These are phyloP conservation scores for Psidium friedrichsthalianum DNA, from an alignment of 345 rosid genomes.

Conservation along the genomic window DNA sequence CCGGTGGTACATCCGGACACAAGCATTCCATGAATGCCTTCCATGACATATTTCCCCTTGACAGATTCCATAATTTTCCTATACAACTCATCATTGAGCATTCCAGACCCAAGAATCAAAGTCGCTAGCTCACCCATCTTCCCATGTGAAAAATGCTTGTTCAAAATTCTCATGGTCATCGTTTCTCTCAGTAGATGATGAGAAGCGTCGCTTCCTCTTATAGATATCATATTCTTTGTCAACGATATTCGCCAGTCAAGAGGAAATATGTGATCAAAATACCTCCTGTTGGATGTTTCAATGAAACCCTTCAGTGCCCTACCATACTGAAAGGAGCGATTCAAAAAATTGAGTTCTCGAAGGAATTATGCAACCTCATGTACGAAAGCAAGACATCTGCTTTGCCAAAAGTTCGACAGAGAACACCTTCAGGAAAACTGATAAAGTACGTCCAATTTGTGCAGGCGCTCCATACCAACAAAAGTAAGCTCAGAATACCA, in stretches of 20 bases:
- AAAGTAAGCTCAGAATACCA: constrained; percentile 26
- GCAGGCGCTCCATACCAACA: constrained; percentile 24
- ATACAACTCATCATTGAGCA: background rate
- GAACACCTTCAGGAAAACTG: background rate
- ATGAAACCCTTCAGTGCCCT: background rate
- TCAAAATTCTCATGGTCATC: background rate
- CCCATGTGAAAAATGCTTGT: constrained; percentile 15
- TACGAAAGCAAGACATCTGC: constrained; percentile 8
- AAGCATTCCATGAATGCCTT: constrained; percentile 13
- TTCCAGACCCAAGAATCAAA: constrained; percentile 30
- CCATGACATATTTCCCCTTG: constrained; percentile 14
- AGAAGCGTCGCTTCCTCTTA: constrained; percentile 16
- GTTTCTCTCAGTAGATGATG: constrained; percentile 10
- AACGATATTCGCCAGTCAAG: constrained; percentile 21
- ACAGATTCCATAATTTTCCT: background rate
- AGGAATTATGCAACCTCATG: constrained; percentile 26
- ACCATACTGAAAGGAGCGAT: background rate
- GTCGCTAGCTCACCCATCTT: constrained; percentile 20
- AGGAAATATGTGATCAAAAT: constrained; percentile 19
- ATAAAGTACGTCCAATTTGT: constrained; percentile 12
- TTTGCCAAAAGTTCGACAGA: constrained; percentile 5
- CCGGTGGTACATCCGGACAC: background rate
- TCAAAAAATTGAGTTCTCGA: background rate
- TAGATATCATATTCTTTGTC: constrained; percentile 12
- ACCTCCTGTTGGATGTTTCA: constrained; percentile 1